phyloP scores from a whole-genome alignment of 257 asterid genomes.

The Cordia subcordata region DNA sequence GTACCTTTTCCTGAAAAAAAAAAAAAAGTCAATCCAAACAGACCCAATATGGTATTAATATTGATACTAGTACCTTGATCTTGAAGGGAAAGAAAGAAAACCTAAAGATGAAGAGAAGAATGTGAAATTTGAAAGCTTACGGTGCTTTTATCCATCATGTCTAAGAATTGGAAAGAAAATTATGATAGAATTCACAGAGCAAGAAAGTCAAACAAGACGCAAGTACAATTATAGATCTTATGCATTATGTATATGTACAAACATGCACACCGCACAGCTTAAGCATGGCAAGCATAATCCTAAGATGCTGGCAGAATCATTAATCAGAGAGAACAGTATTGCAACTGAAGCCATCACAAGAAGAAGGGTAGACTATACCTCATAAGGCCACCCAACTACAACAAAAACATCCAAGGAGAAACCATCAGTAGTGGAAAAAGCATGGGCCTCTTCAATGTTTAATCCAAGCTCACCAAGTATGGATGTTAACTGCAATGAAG shows the following conservation, averaged over 20 bases:
- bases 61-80: slow-evolving; percentile 14
- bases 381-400: slow-evolving; percentile 51
- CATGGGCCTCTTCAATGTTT: slow-evolving; percentile 59
- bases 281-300: too few relatives aligned
- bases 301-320: too few relatives aligned
- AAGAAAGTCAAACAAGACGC: not conserved
- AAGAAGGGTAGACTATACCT: slow-evolving; percentile 21
- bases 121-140: slow-evolving; percentile 1
- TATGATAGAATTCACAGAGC: not conserved
- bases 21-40: too few relatives aligned
- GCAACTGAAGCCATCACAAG: not conserved
- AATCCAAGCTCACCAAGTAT: slow-evolving; percentile 47
- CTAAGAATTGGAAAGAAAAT: slow-evolving; percentile 5
- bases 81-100: slow-evolving; percentile 18
- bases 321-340: not conserved
- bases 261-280: too few relatives aligned
- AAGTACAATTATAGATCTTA: not conserved
- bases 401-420: slow-evolving; percentile 55
- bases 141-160: slow-evolving; percentile 4
- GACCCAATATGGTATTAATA: too few relatives aligned
- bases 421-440: slow-evolving; percentile 50
- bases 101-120: slow-evolving; percentile 10
- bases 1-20: too few relatives aligned
- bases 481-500: slow-evolving; percentile 35
- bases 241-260: too few relatives aligned